Percentiles rank a stretch among this genome's conserved stretches.
Evolutionary conservation across 805 yeast species (phyloP).

Genomic region (Wickerhamomyces chaumierensis): DNA sequence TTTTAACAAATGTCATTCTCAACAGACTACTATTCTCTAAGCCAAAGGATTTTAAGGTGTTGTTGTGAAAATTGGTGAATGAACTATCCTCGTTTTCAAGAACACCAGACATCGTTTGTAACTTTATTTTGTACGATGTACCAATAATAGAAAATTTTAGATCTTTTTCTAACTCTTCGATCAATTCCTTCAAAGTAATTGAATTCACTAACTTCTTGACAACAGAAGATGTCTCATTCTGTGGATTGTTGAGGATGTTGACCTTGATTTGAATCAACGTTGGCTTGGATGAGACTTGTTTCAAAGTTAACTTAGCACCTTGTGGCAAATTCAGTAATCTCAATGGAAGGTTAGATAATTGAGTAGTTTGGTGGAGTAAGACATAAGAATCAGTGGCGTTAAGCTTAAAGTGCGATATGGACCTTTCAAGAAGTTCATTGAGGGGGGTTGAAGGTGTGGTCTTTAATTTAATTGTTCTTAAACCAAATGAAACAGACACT

Average conservation of each 20-base stretch:
- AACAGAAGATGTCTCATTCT: slow-evolving; percentile 13
- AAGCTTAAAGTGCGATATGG: slow-evolving; percentile 28
- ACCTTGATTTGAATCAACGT: slow-evolving; percentile 20
- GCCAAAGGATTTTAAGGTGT: slow-evolving; percentile 11
- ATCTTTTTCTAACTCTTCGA: slow-evolving; percentile 11
- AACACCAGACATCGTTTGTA: slow-evolving; percentile 8
- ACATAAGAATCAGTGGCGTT: slow-evolving; percentile 15
- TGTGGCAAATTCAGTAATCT: slow-evolving; percentile 31
- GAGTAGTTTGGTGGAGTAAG: slow-evolving; percentile 17
- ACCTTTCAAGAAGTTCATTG: slow-evolving; percentile 24
- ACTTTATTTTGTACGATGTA: slow-evolving; percentile 9
- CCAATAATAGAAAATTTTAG: slow-evolving; percentile 8
- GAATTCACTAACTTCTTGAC: slow-evolving; percentile 15
- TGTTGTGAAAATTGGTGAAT: slow-evolving; percentile 5
- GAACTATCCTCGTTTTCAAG: slow-evolving; percentile 6
- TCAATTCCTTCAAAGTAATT: slow-evolving; percentile 6
- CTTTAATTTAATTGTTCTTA: slow-evolving; percentile 22
- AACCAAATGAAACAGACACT: slow-evolving; percentile 24
- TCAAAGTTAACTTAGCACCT: slow-evolving; percentile 30
- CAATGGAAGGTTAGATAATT: slow-evolving; percentile 31
- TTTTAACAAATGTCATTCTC: slow-evolving; percentile 10
- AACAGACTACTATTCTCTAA: slow-evolving; percentile 16
- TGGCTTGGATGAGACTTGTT: slow-evolving; percentile 1
- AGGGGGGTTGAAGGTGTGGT: slow-evolving; percentile 25
- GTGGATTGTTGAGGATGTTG: slow-evolving; percentile 16